Evolutionary conservation across 306 rosid genomes (phyloP), one percentile per base, ranked within the genome.

Genomic region (Lathyrus aphaca): DNA sequence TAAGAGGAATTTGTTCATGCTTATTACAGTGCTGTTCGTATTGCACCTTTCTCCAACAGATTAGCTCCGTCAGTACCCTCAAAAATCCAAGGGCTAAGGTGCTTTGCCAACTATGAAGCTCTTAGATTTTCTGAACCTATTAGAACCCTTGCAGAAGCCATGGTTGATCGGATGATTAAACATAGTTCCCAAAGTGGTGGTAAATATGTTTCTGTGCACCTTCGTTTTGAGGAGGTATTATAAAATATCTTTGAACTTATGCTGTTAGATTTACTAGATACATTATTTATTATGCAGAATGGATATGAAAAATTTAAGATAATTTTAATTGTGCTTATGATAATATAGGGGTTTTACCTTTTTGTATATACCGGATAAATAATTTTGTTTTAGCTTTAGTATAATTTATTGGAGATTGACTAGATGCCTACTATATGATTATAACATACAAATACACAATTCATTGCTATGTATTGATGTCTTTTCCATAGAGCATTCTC

Each of bases 41-140:
- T 94, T 69, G 98, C 98, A 48, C 97, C 98, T 63, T 94, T 94
- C 77, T 94, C 98, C 80, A 94, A 94, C 77, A 89, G 97, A 82
- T 82, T 94, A 89, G 90, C 97, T 73, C 88, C 75, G 71, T 82
- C 79, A 21, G 98, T 82, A 80, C 96, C 96, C 69, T 84, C 98
- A 48, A 78, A 83, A 50, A 71, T 90, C 64, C 98, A 90, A 86
- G 80, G 81, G 32, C 92, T 87, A 68, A 82, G 95, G 82, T 94
- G 97, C 84, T 82, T 90, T 42, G 77, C 95, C 72, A 94, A 94
- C 83, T 94, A 85, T 75, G 92, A 77, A 76, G 86, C 98, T 16
- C 89, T 94, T 77, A 85, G 92, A 78, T 90, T 94, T 74, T 86
- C 98, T 11, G 87, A 80, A 73, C 85, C 96, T 62, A 90, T 94